Evolutionary conservation across 176 grass and related monocot genomes (phyloP).

Genomic region (Avena sativa): DNA sequence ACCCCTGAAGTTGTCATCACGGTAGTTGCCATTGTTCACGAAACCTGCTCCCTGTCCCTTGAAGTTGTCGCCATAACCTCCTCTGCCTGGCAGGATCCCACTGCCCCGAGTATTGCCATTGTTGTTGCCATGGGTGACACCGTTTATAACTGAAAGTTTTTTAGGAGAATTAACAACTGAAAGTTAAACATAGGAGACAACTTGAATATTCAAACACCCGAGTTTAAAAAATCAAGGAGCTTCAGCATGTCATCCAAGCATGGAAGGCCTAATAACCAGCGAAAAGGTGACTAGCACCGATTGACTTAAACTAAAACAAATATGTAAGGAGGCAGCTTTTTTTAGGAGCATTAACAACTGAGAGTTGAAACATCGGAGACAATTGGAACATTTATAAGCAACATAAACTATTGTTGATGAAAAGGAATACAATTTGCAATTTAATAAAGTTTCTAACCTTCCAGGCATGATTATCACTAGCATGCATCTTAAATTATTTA

Average conservation of each 20-base stretch:
- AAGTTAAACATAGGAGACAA: background rate
- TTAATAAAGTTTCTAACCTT: background rate
- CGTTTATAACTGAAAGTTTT: constrained; percentile 60
- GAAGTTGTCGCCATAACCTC: constrained; percentile 47
- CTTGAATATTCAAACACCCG: background rate
- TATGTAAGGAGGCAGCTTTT: background rate
- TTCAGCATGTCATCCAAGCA: background rate
- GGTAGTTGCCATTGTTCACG: constrained; percentile 50
- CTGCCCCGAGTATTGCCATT: constrained; percentile 48
- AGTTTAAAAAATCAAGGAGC: background rate
- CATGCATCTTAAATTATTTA: background rate
- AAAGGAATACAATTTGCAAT: constrained; percentile 11
- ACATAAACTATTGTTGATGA: background rate
- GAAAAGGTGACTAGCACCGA: background rate
- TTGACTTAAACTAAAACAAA: background rate
- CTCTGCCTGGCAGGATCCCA: constrained; percentile 55
- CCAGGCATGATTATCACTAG: background rate
- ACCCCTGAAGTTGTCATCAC: constrained; percentile 51
- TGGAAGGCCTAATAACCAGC: background rate
- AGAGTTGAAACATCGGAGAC: too few relatives aligned
- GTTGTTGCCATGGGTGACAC: constrained; percentile 42
- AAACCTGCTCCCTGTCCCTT: constrained; percentile 50
- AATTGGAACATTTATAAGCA: background rate
- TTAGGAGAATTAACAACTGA: constrained; percentile 58
- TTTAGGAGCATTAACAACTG: too few relatives aligned